These are phyloP conservation scores for Extremus antarcticus DNA, from an alignment of 495 filamentous ascomycete genomes.

Conservation along the genomic window DNA sequence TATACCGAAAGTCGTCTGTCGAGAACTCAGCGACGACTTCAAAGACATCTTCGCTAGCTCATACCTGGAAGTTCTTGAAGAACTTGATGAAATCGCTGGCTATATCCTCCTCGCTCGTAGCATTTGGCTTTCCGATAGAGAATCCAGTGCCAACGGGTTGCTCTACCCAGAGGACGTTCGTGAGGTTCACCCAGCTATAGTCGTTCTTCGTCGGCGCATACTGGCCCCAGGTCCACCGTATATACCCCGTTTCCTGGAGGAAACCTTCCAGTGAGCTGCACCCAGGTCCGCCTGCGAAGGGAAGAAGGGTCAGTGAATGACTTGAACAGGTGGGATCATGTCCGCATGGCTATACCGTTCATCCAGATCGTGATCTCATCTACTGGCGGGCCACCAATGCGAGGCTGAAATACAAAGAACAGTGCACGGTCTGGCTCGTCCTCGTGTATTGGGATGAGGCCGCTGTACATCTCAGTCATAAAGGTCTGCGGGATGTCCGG, in stretches of 20 bases:
- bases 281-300: slow-evolving; percentile 27
- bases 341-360: not conserved
- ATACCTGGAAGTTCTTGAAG: slow-evolving; percentile 49
- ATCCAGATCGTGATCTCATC: slow-evolving; percentile 26
- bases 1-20: slow-evolving; percentile 38
- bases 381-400: slow-evolving; percentile 2
- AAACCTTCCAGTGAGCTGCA: slow-evolving; percentile 29
- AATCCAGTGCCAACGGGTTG: slow-evolving; percentile 33
- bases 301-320: not conserved
- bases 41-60: slow-evolving; percentile 37
- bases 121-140: slow-evolving; percentile 43
- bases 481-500: slow-evolving; percentile 15
- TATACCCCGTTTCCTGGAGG: slow-evolving; percentile 31
- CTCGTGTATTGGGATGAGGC: slow-evolving; percentile 21
- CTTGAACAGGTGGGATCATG: not conserved
- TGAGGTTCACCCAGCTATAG: slow-evolving; percentile 48
- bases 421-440: slow-evolving; percentile 31
- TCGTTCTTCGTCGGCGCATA: slow-evolving; percentile 46
- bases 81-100: slow-evolving; percentile 49
- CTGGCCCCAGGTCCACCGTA: slow-evolving; percentile 16
- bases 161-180: slow-evolving; percentile 52
- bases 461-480: slow-evolving; percentile 21
- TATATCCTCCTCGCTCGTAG: slow-evolving; percentile 43
- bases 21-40: not conserved
- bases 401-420: slow-evolving; percentile 34